A percentile compares a stretch with the other conserved stretches of the same genome.
phyloP scores from a whole-genome alignment of 148 eudicot species.

The Silene conica region DNA sequence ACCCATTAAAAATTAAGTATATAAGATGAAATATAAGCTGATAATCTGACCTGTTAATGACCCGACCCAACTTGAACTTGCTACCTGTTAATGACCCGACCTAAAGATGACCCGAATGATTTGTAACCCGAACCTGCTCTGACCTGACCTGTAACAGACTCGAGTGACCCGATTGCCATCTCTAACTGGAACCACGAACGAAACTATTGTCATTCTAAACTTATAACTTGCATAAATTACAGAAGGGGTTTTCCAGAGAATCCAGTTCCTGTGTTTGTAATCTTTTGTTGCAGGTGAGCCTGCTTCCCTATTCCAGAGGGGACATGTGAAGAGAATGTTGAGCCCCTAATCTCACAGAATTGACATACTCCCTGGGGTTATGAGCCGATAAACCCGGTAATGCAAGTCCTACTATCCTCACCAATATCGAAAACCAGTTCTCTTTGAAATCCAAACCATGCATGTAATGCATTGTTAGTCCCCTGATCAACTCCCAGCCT shows the following conservation, averaged over 20 bases:
- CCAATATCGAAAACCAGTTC: slow-evolving; percentile 44
- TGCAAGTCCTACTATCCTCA: slow-evolving; percentile 45
- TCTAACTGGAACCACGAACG: background rate
- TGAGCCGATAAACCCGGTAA: slow-evolving; percentile 77
- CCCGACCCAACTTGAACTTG: no score
- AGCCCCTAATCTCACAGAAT: slow-evolving; percentile 62
- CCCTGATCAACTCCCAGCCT: slow-evolving; percentile 71
- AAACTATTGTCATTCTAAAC: background rate
- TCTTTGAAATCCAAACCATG: slow-evolving; percentile 61
- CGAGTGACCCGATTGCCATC: no score
- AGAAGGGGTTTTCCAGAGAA: slow-evolving; percentile 14
- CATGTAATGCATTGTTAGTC: slow-evolving; percentile 38
- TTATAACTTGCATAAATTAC: background rate
- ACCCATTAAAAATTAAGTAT: no score
- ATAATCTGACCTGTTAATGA: no score
- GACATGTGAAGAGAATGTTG: slow-evolving; percentile 21
- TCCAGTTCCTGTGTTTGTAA: no score
- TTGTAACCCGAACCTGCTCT: no score
- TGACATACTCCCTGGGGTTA: slow-evolving; percentile 65
- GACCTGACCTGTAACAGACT: no score
- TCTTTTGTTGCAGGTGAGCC: no score
- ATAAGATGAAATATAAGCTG: no score
- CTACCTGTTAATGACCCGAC: no score
- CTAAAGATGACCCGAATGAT: no score
- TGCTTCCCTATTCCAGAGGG: slow-evolving; percentile 21